These are phyloP conservation scores for Entomortierella parvispora DNA, from an alignment of 192 early-diverging fungal species.

Conservation along the genomic window DNA sequence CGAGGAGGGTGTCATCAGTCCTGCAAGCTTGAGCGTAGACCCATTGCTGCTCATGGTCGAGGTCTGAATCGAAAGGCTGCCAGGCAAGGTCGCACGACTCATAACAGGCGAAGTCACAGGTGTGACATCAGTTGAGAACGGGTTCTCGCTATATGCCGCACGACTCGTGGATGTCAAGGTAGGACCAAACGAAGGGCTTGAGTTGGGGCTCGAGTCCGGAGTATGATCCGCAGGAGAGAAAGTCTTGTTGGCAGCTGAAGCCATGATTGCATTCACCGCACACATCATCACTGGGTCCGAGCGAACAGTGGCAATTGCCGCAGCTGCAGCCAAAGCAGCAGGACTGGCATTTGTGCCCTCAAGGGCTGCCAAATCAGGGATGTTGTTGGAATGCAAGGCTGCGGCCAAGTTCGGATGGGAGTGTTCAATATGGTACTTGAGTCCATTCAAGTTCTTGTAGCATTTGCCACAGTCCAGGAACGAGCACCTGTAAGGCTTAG, in stretches of 20 bases:
- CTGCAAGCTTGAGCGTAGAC: conserved; percentile 8
- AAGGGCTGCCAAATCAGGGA: conserved; percentile 32
- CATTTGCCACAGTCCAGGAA: conserved; percentile 88
- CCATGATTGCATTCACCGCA: conserved; percentile 48
- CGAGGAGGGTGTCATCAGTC: conserved; percentile 40
- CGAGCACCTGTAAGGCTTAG: conserved; percentile 82
- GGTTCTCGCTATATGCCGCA: conserved; percentile 7
- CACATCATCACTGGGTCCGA: conserved; percentile 43
- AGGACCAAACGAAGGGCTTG: conserved; percentile 36
- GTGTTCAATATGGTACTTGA: conserved; percentile 96
- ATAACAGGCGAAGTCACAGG: conserved; percentile 37
- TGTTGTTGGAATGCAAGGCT: conserved; percentile 50
- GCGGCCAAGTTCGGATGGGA: conserved; percentile 71
- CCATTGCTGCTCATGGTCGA: conserved; percentile 14
- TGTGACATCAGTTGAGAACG: conserved; percentile 26
- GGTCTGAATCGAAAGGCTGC: conserved; percentile 37
- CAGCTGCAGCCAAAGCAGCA: conserved; percentile 68
- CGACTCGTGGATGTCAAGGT: not conserved
- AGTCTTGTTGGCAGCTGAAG: conserved; percentile 30
- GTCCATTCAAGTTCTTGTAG: conserved; percentile 97
- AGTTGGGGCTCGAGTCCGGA: conserved; percentile 46
- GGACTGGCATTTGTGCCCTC: conserved; percentile 60
- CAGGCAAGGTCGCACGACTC: conserved; percentile 16
- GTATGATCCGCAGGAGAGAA: conserved; percentile 19
- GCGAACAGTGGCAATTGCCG: conserved; percentile 65